These are phyloP conservation scores for Borealophlyctis nickersoniae DNA, from an alignment of 192 early-diverging fungal genomes.

Conservation along the genomic window DNA sequence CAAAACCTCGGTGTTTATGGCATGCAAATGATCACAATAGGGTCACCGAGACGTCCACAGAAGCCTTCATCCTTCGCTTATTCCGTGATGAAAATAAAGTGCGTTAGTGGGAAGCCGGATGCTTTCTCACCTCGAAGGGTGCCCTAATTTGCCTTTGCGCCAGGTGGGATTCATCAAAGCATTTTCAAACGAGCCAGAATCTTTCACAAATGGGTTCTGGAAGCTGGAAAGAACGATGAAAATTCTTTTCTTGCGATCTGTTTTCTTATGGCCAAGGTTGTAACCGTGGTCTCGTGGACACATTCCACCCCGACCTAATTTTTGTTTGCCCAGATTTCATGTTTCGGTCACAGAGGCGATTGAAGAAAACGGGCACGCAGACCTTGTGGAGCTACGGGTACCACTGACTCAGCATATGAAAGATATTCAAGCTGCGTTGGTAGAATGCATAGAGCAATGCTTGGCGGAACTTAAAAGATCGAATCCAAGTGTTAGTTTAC, in stretches of 20 bases:
- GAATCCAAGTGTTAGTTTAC: slow-evolving; percentile 48
- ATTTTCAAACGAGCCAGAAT: slow-evolving; percentile 82
- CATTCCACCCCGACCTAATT: not conserved
- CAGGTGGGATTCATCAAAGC: slow-evolving; percentile 88
- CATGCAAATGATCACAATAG: slow-evolving; percentile 23
- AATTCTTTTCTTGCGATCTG: slow-evolving; percentile 72
- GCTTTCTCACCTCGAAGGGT: slow-evolving; percentile 19
- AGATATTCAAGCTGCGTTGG: slow-evolving; percentile 73
- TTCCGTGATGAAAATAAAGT: slow-evolving; percentile 73
- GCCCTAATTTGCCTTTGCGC: not conserved
- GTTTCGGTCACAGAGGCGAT: slow-evolving; percentile 55
- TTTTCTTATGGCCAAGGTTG: slow-evolving; percentile 88
- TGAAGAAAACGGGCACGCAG: slow-evolving; percentile 40
- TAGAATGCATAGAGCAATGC: slow-evolving; percentile 80
- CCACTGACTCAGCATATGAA: slow-evolving; percentile 79
- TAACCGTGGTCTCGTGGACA: slow-evolving; percentile 20
- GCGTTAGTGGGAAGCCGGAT: not conserved
- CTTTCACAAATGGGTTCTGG: slow-evolving; percentile 75
- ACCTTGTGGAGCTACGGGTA: slow-evolving; percentile 74
- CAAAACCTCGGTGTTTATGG: too few species aligned
- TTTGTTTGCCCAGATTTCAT: slow-evolving; percentile 75
- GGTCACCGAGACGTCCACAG: slow-evolving; percentile 73
- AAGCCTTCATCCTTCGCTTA: slow-evolving; percentile 86
- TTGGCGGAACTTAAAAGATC: slow-evolving; percentile 72
- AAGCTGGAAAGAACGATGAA: slow-evolving; percentile 86